Evolutionary conservation across 768 basidiomycete species (phyloP).

Genomic region (Tylopilus felleus): DNA sequence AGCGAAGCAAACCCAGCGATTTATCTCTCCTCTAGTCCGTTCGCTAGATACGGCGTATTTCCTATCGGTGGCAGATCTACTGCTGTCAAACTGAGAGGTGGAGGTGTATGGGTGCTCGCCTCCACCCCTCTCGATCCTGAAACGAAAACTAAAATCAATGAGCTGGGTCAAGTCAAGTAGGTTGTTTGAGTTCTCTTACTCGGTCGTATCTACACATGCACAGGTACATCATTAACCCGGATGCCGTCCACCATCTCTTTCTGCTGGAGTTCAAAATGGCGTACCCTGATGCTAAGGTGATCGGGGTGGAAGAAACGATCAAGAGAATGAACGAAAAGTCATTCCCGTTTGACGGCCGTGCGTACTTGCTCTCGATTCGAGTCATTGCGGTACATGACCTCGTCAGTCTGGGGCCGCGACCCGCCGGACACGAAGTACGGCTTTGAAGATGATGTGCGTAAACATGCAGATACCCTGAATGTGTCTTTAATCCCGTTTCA

Average conservation of each 20-base stretch:
- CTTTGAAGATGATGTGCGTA: conserved; percentile 64
- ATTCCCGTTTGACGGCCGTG: conserved; percentile 63
- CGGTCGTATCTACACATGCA: background rate
- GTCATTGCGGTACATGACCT: background rate
- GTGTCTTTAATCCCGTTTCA: background rate
- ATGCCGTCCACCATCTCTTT: conserved; percentile 58
- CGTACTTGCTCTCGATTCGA: conserved; percentile 14
- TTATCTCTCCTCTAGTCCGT: conserved; percentile 46
- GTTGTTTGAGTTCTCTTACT: background rate
- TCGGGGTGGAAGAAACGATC: conserved; percentile 59
- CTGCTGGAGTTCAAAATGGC: conserved; percentile 62
- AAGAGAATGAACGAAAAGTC: conserved; percentile 50
- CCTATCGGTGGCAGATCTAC: conserved; percentile 85
- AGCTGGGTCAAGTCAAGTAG: conserved; percentile 68
- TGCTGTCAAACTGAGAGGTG: conserved; percentile 64
- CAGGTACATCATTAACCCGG: conserved; percentile 59
- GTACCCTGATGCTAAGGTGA: conserved; percentile 69
- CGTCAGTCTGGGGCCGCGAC: conserved; percentile 58
- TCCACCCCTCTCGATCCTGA: conserved; percentile 67
- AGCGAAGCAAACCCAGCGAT: background rate
- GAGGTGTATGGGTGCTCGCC: conserved; percentile 80
- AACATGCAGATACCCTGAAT: background rate
- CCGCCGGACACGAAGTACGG: conserved; percentile 65
- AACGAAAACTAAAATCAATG: conserved; percentile 59
- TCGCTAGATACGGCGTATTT: conserved; percentile 59